These are phyloP conservation scores for Scenedesmus sp. DNA, from an alignment of 163 green algal genomes.

Conservation along the genomic window DNA sequence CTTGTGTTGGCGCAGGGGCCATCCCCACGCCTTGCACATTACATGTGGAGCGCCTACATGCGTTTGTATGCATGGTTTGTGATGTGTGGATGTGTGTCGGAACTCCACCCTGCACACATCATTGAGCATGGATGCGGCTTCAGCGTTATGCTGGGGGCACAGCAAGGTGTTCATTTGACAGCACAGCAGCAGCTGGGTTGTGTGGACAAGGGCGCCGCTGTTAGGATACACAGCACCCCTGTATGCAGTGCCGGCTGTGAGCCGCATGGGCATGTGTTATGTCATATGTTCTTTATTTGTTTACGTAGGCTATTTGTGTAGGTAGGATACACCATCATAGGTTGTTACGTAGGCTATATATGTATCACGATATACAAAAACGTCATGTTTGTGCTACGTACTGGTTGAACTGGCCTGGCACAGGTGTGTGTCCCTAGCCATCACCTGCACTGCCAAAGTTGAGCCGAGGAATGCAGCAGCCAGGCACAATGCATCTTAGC, in stretches of 20 bases:
- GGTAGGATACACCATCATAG: not conserved
- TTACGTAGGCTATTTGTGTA: not conserved
- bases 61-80: not conserved
- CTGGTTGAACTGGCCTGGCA: not conserved
- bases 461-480: no score
- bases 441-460: not conserved
- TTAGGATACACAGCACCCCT: not conserved
- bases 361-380: no score
- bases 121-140: not conserved
- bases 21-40: not conserved
- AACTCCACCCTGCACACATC: not conserved
- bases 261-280: not conserved
- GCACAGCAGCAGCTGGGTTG: not conserved
- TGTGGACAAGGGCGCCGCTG: not conserved
- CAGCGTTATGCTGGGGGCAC: not conserved
- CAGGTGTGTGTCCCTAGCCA: not conserved
- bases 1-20: no score
- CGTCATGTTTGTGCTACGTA: not conserved
- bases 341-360: no score
- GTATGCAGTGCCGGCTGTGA: not conserved
- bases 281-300: not conserved
- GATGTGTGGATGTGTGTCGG: not conserved
- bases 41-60: not conserved
- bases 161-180: not conserved
- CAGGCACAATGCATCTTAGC: not conserved